Evolutionary conservation across 1,284 basidiomycete genomes (phyloP).

Genomic region (Vanrija pseudolonga): DNA sequence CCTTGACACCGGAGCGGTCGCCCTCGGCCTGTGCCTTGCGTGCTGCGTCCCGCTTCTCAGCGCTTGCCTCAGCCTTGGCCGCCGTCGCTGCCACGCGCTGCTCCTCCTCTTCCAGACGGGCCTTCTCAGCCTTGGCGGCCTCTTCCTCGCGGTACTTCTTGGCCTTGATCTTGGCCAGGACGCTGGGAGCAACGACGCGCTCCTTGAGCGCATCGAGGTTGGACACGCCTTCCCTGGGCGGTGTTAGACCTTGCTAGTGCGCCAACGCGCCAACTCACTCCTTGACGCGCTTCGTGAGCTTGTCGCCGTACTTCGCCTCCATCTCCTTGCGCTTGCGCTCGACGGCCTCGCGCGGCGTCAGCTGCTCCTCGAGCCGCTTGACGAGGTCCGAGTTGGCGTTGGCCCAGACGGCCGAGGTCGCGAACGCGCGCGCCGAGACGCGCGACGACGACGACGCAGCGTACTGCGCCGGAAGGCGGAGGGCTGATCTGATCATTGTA

Average conservation of each 20-base stretch:
- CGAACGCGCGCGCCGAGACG: neutral
- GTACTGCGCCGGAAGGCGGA: neutral
- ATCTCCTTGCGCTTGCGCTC: conserved; percentile 42
- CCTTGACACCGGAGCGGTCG: conserved; percentile 47
- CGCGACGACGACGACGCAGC: conserved; percentile 2
- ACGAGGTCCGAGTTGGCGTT: conserved; percentile 23
- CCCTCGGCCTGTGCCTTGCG: conserved; percentile 28
- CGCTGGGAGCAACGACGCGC: conserved; percentile 38
- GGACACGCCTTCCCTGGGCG: conserved; percentile 36
- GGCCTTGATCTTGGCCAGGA: conserved; percentile 30
- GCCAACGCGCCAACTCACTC: conserved; percentile 30
- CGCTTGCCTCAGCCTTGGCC: conserved; percentile 50
- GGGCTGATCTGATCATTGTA: conserved; percentile 6
- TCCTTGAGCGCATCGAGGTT: conserved; percentile 46
- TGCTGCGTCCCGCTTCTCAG: conserved; percentile 45
- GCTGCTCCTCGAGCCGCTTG: conserved; percentile 30
- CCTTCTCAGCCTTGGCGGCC: conserved; percentile 7
- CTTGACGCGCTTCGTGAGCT: conserved; percentile 43
- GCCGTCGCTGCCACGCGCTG: conserved; percentile 45
- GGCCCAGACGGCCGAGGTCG: conserved; percentile 4
- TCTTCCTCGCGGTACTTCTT: conserved; percentile 17
- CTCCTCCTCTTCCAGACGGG: conserved; percentile 9
- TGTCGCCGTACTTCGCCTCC: conserved; percentile 48
- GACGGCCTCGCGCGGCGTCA: conserved; percentile 44
- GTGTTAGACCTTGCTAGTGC: neutral